Evolutionary conservation across 495 filamentous ascomycete species (phyloP).

Genomic region (Penicillium samsonianum): DNA sequence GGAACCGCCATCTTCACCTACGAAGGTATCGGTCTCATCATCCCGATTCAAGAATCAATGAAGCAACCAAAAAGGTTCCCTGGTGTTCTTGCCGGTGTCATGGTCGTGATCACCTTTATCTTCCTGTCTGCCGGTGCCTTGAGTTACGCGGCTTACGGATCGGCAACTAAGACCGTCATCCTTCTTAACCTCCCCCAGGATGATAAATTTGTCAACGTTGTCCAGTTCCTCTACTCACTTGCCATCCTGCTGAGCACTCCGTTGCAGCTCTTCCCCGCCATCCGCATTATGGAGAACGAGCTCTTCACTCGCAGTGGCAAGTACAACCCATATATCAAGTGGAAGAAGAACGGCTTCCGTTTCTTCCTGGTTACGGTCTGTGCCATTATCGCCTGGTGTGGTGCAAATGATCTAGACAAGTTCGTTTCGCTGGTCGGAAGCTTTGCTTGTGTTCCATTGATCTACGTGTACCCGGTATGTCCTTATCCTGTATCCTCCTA

Average conservation of each 20-base stretch:
- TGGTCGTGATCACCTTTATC: slow-evolving; percentile 89
- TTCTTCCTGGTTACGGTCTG: slow-evolving; percentile 88
- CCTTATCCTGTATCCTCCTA: slow-evolving; percentile 10
- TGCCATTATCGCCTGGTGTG: slow-evolving; percentile 84
- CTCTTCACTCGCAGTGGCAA: slow-evolving; percentile 85
- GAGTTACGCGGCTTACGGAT: slow-evolving; percentile 95
- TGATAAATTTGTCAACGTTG: slow-evolving; percentile 89
- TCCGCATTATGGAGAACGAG: slow-evolving; percentile 70
- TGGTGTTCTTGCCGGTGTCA: slow-evolving; percentile 78
- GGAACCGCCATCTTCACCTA: slow-evolving; percentile 99
- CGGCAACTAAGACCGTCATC: slow-evolving; percentile 90
- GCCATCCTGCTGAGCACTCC: slow-evolving; percentile 94
- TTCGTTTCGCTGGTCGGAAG: slow-evolving; percentile 94
- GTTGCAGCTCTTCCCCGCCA: slow-evolving; percentile 94
- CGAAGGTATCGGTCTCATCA: slow-evolving; percentile 97
- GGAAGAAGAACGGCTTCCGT: slow-evolving; percentile 96
- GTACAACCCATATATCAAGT: slow-evolving; percentile 94
- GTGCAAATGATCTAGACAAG: slow-evolving; percentile 92
- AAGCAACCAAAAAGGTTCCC: slow-evolving; percentile 84
- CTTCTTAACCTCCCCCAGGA: slow-evolving; percentile 96
- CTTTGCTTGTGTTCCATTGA: slow-evolving; percentile 95
- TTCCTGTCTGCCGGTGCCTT: slow-evolving; percentile 90
- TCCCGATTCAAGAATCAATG: slow-evolving; percentile 98
- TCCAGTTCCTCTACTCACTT: slow-evolving; percentile 92
- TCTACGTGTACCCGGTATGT: slow-evolving; percentile 96